Conservation (phyloP, 768 basidiomycete species). For the Psilocybe cyanescens region DNA sequence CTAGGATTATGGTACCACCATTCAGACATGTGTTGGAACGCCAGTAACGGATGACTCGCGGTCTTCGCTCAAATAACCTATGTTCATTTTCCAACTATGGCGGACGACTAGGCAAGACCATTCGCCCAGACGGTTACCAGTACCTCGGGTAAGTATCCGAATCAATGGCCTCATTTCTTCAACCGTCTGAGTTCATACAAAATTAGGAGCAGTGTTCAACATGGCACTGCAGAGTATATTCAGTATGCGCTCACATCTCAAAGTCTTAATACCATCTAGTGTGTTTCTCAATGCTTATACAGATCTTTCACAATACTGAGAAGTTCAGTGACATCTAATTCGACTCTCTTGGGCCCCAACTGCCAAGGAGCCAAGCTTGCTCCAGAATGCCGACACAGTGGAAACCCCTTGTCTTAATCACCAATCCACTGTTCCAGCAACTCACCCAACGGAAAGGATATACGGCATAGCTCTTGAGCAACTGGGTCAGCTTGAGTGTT, state of each 20-base stretch:
- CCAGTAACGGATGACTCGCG: too few species aligned
- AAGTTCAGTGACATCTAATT: too few species aligned
- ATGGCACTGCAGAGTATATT: too few species aligned
- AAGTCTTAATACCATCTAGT: too few species aligned
- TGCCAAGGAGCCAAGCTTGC: background rate
- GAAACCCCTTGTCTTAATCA: background rate
- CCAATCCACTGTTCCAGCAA: background rate
- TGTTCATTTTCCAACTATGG: background rate
- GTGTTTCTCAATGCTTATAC: too few species aligned
- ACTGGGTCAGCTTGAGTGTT: background rate
- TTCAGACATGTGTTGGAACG: too few species aligned
- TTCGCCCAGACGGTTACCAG: background rate
- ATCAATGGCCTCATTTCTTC: background rate
- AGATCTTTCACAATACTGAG: too few species aligned
- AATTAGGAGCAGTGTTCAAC: too few species aligned
- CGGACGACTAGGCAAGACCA: background rate
- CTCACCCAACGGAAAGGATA: background rate
- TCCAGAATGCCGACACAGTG: background rate
- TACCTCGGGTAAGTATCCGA: background rate
- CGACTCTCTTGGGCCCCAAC: background rate
- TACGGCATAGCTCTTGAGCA: background rate
- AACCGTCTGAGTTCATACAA: too few species aligned
- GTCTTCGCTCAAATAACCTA: background rate
- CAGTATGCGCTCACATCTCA: too few species aligned
- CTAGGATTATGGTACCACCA: too few species aligned